Evolutionary conservation across 1,284 basidiomycete genomes (phyloP), one percentile per base, ranked within the genome.

Genomic region (Marasmius fiardii): DNA sequence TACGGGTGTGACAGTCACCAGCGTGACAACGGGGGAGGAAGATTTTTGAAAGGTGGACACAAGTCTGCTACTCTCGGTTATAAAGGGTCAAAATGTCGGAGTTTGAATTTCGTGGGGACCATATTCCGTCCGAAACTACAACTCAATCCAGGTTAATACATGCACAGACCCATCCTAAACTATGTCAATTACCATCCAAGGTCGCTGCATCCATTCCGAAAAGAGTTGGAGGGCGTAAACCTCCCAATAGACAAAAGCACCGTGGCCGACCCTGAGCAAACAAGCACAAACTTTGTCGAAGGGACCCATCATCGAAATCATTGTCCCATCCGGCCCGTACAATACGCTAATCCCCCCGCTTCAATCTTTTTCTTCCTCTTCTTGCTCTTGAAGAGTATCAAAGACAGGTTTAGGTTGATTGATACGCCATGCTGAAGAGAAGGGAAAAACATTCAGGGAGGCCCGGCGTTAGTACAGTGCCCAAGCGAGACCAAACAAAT

Each of bases 361-460:
- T 56, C 47, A 51, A 56, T 44, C 52, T 54, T 23, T 12, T 39
- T 52, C 55, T 49, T 76, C 72, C 56, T 74, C 77, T 62, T 81
- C 77, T 58, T 83, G 81, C 60, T 83, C 81, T 61, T 80, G 74
- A 35, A 78, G 74, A 59, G 77, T 77, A 57, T 81, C 80, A 70
- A 92, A 92, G 58, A 93, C 88, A 0, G 90, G 83, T 67, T 83
- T 82, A 52, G 91, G 90, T 67, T 92, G 90, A 73, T 87, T 92
- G 63, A 76, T 71, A 71, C 78, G 81, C 90, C 91, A 93, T 41
- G 91, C 90, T 93, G 81, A 62, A 68, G 74, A 65, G 72, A 63
- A 74, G n/a, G n/a, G n/a, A 58, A 75, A 75, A 74, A 63, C 71
- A 57, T 58, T 59, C 63, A 47, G 53, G 23, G 23, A 52, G 68